Conservation (phyloP, 768 basidiomycete species). For the Rhizopogon roseolus region DNA sequence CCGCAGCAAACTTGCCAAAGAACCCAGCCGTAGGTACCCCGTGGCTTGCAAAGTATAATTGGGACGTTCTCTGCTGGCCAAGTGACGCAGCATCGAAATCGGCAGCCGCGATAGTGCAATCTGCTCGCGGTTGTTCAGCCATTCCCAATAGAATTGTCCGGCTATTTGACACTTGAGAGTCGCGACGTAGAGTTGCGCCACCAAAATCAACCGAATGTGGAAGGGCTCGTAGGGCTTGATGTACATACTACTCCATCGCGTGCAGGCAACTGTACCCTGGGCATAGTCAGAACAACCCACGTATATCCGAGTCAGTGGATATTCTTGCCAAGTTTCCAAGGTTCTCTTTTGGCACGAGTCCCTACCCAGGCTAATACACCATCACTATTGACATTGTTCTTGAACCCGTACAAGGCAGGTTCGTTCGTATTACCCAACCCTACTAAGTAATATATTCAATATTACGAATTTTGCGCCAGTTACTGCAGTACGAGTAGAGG, state of each 20-base stretch:
- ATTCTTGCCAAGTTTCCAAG: constrained; percentile 53
- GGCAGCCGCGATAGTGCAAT: constrained; percentile 42
- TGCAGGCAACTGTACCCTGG: constrained; percentile 41
- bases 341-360: constrained; percentile 55
- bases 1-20: background rate
- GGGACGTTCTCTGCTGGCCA: constrained; percentile 29
- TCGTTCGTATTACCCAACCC: too few species aligned
- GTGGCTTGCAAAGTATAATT: constrained; percentile 22
- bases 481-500: constrained; percentile 68
- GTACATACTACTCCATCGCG: constrained; percentile 34
- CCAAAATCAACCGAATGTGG: constrained; percentile 51
- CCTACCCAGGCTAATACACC: constrained; percentile 12
- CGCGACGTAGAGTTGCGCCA: constrained; percentile 52
- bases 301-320: too few species aligned
- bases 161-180: constrained; percentile 49
- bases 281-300: too few species aligned
- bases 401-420: too few species aligned
- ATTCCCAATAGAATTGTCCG: constrained; percentile 38
- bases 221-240: constrained; percentile 56
- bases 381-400: too few species aligned
- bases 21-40: constrained; percentile 1
- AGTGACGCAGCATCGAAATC: constrained; percentile 40
- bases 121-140: constrained; percentile 45
- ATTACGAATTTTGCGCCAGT: constrained; percentile 55
- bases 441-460: constrained; percentile 43